Base-by-base conservation (phyloP, 768 basidiomycete genomes). In the Lactarius quietus region DNA sequence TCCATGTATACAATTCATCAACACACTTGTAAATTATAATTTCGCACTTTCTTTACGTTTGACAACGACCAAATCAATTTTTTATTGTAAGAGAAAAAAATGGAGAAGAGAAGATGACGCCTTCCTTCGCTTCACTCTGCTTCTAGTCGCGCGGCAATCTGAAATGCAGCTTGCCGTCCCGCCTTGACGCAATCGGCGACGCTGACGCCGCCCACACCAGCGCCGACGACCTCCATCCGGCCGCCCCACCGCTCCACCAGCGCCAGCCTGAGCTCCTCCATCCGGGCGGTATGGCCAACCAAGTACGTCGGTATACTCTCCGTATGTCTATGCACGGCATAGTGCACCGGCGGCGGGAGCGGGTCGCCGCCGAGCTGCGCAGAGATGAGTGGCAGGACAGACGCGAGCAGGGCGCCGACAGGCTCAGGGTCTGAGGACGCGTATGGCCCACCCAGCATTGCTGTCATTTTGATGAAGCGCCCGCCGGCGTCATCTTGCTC, bases 391-490 rank as follows among this genome's bases (percentile, higher is more conserved):
- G 62, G 69, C 26, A 75, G 61, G 18, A 74, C 74, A 2, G 31
- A 51, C 31, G 71, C 61, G 54, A 73, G 60, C 23, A 70, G 70
- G 28, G 72, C 67, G 64, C 6, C 73, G 45, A 45, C 20, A n/a
- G 72, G 59, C 63, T 61, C 72, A 71, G 73, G 74, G 33, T 33
- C 8, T 57, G 70, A 71, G 64, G 72, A 67, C 31, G 60, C 68
- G 70, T 92, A 86, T 1, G 93, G 89, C 0, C 93, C 94, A 23
- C 95, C 93, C 28, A 94, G 76, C 93, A 99, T 95, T 52, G 94
- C 83, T 0, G 95, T 95, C 69, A 95, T 73, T 73, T 96, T 97
- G 31, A 88, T 87, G 66, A 88, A 78, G 20, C 76, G 61, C 17
- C 73, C 55, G 9, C 52, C 70, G 1, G 72, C 69, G 38, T 75